Base-by-base conservation (phyloP, 306 rosid species). In the Astragalus membranaceus region DNA sequence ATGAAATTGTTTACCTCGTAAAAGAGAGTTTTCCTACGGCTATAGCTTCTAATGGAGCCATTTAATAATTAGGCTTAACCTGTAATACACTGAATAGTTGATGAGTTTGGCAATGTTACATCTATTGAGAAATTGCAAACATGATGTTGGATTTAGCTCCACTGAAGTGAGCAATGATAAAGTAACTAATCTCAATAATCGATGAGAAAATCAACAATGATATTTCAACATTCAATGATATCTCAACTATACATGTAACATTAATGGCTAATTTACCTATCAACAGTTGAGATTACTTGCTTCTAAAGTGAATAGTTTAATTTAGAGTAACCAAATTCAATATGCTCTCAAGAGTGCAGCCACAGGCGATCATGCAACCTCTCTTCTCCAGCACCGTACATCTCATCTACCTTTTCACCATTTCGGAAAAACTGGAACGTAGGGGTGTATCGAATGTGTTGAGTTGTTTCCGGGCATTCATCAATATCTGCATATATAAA, bases 391-490 rank as follows among this genome's bases (percentile, higher is more conserved):
- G 78, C 29, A 1, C 86, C 86, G 59, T 64, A 74, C 86, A 82
- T 82, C 59, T 90, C 98, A 70, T 89, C 98, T 0, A 89, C 96
- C 80, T 51, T 86, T 61, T 92, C 96, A 54, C 94, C 97, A 64
- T 84, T 87, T 17, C 96, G 73, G 17, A 77, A 89, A 57, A 89
- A 85, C 49, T 85, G 96, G 66, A 92, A 92, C 14, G 97, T 89
- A 0, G 97, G 96, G 11, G 96, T 92, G 67, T 92, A 92, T 20
- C 94, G 85, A 62, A 92, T 88, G 66, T 85, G 90, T 60, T 79
- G 90, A 57, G 97, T 92, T 29, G 97, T 89, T 81, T 89, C 94
- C 0, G 97, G 97, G 50, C 94, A 92, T 67, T 89, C 96, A 75
- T 91, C 97, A 54, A 88, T 91, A 53, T 93, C 97, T 9, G 92